Evolutionary conservation across 2,329 filamentous ascomycete species (phyloP), one percentile per base, ranked within the genome.

Genomic region (Fusarium praegraminearum): DNA sequence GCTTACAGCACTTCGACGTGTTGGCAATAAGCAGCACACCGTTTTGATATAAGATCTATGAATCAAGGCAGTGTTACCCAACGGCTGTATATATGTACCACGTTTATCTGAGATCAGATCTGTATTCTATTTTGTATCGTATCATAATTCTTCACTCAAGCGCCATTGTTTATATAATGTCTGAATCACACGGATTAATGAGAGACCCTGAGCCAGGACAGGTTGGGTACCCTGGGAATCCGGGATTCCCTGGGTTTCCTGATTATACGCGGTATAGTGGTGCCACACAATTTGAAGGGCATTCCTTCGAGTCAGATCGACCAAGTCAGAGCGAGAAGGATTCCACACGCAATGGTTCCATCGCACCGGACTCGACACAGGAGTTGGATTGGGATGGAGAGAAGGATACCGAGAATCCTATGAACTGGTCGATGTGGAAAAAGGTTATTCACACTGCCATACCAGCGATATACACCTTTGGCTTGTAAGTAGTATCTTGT

Each of bases 401-500:
- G 16, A n/a, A 56, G 3, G 57, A 64, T 12, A 38, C 22, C 1
- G 61, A 56, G 15, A 64, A 55, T 16, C 61, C 61, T 1, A 61
- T 61, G 55, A 64, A 64, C 28, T 64, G 57, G 57, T 28, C 61
- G 7, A 15, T 46, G 11, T 51, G 50, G 61, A 64, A 62, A 12
- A 64, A 41, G 13, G 18, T 22, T 5, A 40, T 64, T 13, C 57
- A 64, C 6, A 62, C 43, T 26, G 57, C 57, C 3, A 41, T 64
- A 24, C 49, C 57, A 5, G 61, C 61, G 5, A 26, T 64, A n/a
- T 64, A 64, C 9, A 55, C 38, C 1, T 62, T 64, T n/a, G 61
- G 36, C n/a, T 30, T 64, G 61, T 64, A 62, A 35, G 59, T 52
- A 24, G 4, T 8, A 3, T 12, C 18, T 7, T 9, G 12, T 15